phyloP scores from a whole-genome alignment of 1,139 yeast species.

The Meyerozyma sp. region DNA sequence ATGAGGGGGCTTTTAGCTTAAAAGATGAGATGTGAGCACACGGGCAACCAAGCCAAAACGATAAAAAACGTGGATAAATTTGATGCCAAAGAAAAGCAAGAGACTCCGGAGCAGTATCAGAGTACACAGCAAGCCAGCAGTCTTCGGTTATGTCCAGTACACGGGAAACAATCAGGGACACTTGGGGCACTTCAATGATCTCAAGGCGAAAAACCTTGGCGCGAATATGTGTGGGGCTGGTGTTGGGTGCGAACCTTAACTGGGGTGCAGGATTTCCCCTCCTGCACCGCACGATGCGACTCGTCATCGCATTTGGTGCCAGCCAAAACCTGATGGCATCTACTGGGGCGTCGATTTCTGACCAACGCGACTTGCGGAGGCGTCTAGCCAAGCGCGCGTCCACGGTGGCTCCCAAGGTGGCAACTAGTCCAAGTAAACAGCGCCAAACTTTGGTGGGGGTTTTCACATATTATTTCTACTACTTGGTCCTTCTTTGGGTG shows the following conservation, averaged over 20 bases:
- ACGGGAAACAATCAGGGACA: no score
- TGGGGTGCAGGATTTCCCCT: no score
- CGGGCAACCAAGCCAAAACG: no score
- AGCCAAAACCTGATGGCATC: background rate
- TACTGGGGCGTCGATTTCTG: background rate
- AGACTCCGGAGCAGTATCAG: no score
- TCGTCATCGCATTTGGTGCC: background rate
- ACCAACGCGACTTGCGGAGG: background rate
- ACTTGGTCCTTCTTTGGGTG: conserved; percentile 44
- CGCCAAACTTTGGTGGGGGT: background rate
- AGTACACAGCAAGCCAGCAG: no score
- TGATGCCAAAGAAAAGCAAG: no score
- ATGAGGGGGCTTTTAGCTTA: no score
- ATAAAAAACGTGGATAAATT: no score
- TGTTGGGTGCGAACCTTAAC: background rate
- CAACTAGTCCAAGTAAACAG: background rate
- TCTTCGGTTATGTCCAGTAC: no score
- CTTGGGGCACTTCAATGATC: no score
- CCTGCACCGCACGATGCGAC: no score
- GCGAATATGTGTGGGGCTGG: background rate
- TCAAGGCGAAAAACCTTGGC: background rate
- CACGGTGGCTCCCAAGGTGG: background rate
- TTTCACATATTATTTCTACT: conserved; percentile 16
- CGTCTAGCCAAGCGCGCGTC: background rate
- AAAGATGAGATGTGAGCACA: no score